Evolutionary conservation across 768 basidiomycete species (phyloP), one percentile per base, ranked within the genome.

Genomic region (Clitopilus passeckerianus): DNA sequence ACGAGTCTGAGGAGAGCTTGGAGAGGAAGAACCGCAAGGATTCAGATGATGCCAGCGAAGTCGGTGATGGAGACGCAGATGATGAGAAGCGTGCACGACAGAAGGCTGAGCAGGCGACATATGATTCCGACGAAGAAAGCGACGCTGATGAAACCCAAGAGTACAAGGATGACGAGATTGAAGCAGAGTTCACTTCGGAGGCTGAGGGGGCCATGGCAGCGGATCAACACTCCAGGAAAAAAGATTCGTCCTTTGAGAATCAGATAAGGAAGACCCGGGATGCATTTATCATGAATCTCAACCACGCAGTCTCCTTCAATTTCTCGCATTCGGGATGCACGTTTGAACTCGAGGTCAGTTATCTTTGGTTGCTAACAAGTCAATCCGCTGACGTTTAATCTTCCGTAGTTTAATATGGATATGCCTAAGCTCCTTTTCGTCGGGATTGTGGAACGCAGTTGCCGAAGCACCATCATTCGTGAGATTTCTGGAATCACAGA

Each of bases 401-500:
- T 34, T 53, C 54, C 55, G n/a, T 61, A 98, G 94, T 95, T 98
- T 76, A 77, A 83, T 10, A 83, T 90, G 46, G 86, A 91, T 66
- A 88, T 94, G 70, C 95, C 95, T 10, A 98, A 98, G 73, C 80
- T 99, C 34, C 79, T 99, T 20, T 81, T 99, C 44, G 93, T 98
- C 53, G 96, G 95, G 53, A 86, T 99, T 61, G 82, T 98, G 59
- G 97, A 98, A 71, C 82, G 88, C 57, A 85, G 88, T 10, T 98
- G 95, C 72, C 80, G 86, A 50, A 85, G 84, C 56, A 90, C 93
- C 1, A 79, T 98, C 63, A 78, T 99, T 59, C 91, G 94, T 57
- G 91, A 98, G 72, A 93, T 98, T 57, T 84, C 89, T 5, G 87
- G 89, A 15, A 96, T 99, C 68, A 81, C 81, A 3, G 88, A 95